Percentiles rank a stretch among this genome's conserved stretches.
Evolutionary conservation across 2,329 filamentous ascomycete species (phyloP).

Genomic region (Colletotrichum gigasporum): DNA sequence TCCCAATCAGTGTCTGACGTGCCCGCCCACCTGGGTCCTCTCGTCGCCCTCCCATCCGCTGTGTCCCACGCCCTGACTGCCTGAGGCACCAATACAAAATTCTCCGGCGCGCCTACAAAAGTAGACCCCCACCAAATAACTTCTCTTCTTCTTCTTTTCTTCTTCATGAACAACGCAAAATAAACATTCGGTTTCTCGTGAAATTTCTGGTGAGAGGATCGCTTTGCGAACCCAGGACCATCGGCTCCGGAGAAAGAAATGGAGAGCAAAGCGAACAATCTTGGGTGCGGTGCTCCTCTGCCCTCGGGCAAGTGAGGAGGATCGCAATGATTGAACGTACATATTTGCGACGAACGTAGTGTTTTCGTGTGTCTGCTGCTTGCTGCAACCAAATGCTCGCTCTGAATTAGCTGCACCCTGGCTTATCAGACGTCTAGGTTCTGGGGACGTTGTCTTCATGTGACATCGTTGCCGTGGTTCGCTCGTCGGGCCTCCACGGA

Average conservation of each 20-base stretch:
- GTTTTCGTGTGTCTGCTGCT: neutral
- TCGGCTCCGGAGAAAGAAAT: slow-evolving; percentile 57
- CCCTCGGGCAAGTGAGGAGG: slow-evolving; percentile 57
- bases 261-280: slow-evolving; percentile 66
- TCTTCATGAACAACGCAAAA: slow-evolving; percentile 58
- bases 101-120: slow-evolving; percentile 26
- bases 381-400: neutral
- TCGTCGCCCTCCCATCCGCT: too few relatives aligned
- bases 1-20: neutral
- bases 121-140: neutral
- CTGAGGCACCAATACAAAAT: slow-evolving; percentile 11
- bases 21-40: neutral
- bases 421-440: neutral
- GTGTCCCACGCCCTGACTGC: neutral
- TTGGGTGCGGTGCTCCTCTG: slow-evolving; percentile 67
- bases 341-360: slow-evolving; percentile 39
- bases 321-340: slow-evolving; percentile 70
- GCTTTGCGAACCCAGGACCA: slow-evolving; percentile 58
- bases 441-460: too few relatives aligned
- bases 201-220: slow-evolving; percentile 56
- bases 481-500: too few relatives aligned
- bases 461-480: too few relatives aligned
- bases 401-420: neutral
- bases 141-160: slow-evolving; percentile 38
- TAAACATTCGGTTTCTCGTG: slow-evolving; percentile 50